Evolutionary conservation across 1,139 yeast genomes (phyloP), one percentile per base, ranked within the genome.

Genomic region (Arxiozyma heterogenica): DNA sequence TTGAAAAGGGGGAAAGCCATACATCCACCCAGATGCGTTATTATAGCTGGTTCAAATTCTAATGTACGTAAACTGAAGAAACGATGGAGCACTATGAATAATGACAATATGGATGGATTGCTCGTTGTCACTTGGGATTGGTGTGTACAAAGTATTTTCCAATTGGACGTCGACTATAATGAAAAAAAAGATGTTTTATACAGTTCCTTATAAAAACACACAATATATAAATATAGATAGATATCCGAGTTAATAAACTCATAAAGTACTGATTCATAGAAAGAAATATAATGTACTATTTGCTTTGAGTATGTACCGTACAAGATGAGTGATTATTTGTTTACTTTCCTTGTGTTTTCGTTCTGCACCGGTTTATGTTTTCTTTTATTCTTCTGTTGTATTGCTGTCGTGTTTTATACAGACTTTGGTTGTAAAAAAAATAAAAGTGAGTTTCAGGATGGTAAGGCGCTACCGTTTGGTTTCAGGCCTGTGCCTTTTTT

Each of bases 1-100:
- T 47, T 60, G 41, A 50, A 61, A 53, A 53, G 68, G 54, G 52
- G 64, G 7, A 51, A 38, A 12, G 20, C n/a, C 3, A 44, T 43
- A 3, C 42, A 42, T 34, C 53, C 55, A 57, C 25, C 59, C 57
- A 49, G 41, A 2, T 64, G 61, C 49, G 51, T 71, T 1, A 53
- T 73, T 11, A 58, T 73, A 0, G 67, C 69, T 1, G 62, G 64
- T n/a, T 69, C 69, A 39, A 65, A 73, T 7, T 77, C 78, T 41
- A 64, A 77, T 45, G 73, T 76, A 12, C 71, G 70, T 21, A 68
- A 66, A 44, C 77, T 80, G 58, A 72, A 69, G 47, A 70, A 71
- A 34, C 53, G 71, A 12, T 59, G 73, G 21, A 62, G 66, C 5
- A 71, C 67, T 3, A 61, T 64, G 9, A 56, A 54, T 0, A 55